phyloP scores from a whole-genome alignment of 1,284 basidiomycete species.

The Anthracocystis panici-leucophaei region DNA sequence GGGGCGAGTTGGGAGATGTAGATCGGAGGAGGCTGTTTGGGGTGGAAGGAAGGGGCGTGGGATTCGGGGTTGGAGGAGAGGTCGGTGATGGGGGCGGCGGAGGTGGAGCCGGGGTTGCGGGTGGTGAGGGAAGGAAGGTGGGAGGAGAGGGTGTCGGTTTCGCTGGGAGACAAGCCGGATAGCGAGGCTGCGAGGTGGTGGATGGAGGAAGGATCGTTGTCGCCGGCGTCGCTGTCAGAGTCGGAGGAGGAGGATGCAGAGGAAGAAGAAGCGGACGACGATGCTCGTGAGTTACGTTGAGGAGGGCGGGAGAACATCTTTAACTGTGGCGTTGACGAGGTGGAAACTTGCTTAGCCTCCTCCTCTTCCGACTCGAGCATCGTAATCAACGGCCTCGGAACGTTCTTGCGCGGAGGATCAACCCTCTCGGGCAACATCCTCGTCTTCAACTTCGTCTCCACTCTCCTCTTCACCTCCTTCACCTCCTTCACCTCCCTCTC shows the following conservation, averaged over 20 bases:
- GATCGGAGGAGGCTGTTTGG: constrained; percentile 62
- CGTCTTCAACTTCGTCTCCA: constrained; percentile 4
- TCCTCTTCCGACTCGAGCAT: constrained; percentile 23
- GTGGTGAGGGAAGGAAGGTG: neutral
- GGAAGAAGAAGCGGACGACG: neutral
- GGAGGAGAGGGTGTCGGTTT: constrained; percentile 2
- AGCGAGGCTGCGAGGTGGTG: constrained; percentile 41
- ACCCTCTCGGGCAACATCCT: constrained; percentile 19
- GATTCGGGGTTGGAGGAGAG: constrained; percentile 27
- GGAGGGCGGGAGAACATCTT: constrained; percentile 18
- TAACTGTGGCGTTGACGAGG: neutral
- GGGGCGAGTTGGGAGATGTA: constrained; percentile 69
- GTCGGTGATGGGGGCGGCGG: neutral
- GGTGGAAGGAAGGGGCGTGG: constrained; percentile 44
- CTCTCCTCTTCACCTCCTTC: neutral
- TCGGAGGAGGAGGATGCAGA: constrained; percentile 28
- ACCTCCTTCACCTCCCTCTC: too few species aligned
- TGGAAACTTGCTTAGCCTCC: neutral
- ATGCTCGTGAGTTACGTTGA: neutral
- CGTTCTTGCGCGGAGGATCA: constrained; percentile 9
- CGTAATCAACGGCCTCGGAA: constrained; percentile 26
- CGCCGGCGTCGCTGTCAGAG: constrained; percentile 9
- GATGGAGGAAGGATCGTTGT: constrained; percentile 7
- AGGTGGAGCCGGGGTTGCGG: neutral
- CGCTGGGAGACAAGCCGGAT: constrained; percentile 19